Evolutionary conservation across 2,329 filamentous ascomycete genomes (phyloP).

Genomic region (Acarospora socialis): DNA sequence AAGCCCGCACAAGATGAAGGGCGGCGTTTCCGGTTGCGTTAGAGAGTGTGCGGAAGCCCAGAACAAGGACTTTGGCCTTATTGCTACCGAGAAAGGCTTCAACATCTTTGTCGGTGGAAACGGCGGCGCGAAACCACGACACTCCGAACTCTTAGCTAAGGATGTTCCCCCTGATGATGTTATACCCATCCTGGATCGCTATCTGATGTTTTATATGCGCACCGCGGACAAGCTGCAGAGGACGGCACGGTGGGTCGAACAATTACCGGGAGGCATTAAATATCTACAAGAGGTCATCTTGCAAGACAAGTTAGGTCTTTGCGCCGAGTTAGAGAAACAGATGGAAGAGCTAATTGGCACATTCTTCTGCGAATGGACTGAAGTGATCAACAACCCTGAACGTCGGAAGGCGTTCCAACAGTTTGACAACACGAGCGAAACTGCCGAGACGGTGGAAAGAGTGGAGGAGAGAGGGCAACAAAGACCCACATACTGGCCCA

Average conservation of each 20-base stretch:
- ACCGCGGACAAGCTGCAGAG: conserved; percentile 82
- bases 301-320: conserved; percentile 75
- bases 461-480: conserved; percentile 58
- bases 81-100: conserved; percentile 84
- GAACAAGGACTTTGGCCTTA: conserved; percentile 85
- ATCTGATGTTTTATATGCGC: conserved; percentile 85
- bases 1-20: conserved; percentile 83
- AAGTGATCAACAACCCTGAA: conserved; percentile 56
- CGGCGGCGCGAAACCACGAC: conserved; percentile 70
- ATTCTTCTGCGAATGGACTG: conserved; percentile 88
- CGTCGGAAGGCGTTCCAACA: conserved; percentile 59
- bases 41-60: conserved; percentile 85
- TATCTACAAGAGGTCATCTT: conserved; percentile 74
- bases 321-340: conserved; percentile 67
- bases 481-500: conserved; percentile 65
- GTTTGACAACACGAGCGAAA: conserved; percentile 72
- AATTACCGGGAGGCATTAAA: conserved; percentile 65
- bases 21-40: conserved; percentile 81
- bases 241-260: conserved; percentile 78
- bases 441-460: conserved; percentile 52
- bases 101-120: conserved; percentile 88
- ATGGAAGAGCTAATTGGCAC: conserved; percentile 73
- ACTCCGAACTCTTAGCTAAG: conserved; percentile 71
- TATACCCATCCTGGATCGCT: conserved; percentile 71
- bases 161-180: conserved; percentile 75